phyloP scores from a whole-genome alignment of 495 filamentous ascomycete genomes.

The Pseudevernia furfuracea region DNA sequence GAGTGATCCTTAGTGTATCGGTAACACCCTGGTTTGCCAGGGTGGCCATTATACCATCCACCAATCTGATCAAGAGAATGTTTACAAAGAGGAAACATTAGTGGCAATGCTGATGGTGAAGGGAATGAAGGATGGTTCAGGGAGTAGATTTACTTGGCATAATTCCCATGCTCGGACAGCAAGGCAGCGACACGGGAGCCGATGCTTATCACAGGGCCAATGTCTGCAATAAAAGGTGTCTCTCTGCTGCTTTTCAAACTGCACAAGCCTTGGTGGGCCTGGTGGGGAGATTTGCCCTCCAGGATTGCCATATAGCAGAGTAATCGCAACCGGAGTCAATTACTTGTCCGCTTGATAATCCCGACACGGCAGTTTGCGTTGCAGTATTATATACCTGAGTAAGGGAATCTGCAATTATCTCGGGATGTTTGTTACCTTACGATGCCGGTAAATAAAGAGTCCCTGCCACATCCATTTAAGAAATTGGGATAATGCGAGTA shows the following conservation, averaged over 20 bases:
- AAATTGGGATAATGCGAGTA: background rate
- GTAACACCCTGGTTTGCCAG: constrained; percentile 92
- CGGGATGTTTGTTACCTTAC: background rate
- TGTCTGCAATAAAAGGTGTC: background rate
- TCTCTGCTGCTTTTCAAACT: background rate
- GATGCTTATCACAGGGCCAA: background rate
- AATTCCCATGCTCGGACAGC: background rate
- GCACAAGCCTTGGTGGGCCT: background rate
- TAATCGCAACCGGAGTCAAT: background rate
- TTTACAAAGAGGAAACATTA: constrained; percentile 31
- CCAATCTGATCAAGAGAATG: constrained; percentile 32
- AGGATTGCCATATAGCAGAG: background rate
- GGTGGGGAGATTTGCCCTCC: background rate
- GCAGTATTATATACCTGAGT: background rate
- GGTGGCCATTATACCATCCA: constrained; percentile 46
- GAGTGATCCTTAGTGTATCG: constrained; percentile 73
- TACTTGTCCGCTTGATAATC: background rate
- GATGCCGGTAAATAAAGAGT: background rate
- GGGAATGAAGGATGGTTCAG: too few species aligned
- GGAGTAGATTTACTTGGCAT: too few species aligned
- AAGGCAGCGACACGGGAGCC: background rate
- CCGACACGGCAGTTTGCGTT: background rate
- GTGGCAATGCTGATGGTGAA: background rate
- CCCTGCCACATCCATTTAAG: background rate
- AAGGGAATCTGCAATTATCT: background rate